phyloP scores from a whole-genome alignment of 2,329 filamentous ascomycete species.

The Didymella keratinophila region DNA sequence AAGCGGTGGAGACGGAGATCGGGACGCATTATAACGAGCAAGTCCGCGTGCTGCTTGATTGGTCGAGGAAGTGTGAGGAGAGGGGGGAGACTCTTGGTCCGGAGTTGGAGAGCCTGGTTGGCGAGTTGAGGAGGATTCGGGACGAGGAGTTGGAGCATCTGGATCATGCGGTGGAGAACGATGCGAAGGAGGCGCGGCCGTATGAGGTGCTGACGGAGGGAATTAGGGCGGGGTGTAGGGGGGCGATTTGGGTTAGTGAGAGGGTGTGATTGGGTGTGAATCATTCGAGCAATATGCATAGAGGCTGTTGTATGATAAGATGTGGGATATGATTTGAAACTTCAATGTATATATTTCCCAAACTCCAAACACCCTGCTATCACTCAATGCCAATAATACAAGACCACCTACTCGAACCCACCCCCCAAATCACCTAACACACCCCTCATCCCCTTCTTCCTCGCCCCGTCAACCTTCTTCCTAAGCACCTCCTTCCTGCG shows the following conservation, averaged over 20 bases:
- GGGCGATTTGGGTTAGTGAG: conserved; percentile 92
- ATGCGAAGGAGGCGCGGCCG: conserved; percentile 86
- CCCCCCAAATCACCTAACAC: conserved; percentile 44
- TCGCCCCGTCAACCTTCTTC: conserved; percentile 51
- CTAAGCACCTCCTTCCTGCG: conserved; percentile 59
- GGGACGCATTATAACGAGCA: conserved; percentile 95
- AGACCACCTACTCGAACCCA: conserved; percentile 45
- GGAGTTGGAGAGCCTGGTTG: conserved; percentile 76
- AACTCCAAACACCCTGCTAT: background rate
- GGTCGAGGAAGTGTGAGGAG: conserved; percentile 77
- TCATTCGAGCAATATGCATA: background rate
- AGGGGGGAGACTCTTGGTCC: conserved; percentile 81
- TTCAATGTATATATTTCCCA: background rate
- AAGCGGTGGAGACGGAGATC: conserved; percentile 98
- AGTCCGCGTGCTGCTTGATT: conserved; percentile 80
- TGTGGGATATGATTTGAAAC: background rate
- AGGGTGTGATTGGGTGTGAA: conserved; percentile 58
- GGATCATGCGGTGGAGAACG: conserved; percentile 92
- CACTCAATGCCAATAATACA: too few relatives aligned
- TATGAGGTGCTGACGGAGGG: conserved; percentile 88
- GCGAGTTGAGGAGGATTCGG: conserved; percentile 79
- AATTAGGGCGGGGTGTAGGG: conserved; percentile 87
- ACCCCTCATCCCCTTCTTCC: conserved; percentile 41
- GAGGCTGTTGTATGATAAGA: background rate
- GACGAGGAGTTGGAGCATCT: conserved; percentile 98